These are phyloP conservation scores for Pseudozyma pruni DNA, from an alignment of 1,284 basidiomycete species.

Conservation along the genomic window DNA sequence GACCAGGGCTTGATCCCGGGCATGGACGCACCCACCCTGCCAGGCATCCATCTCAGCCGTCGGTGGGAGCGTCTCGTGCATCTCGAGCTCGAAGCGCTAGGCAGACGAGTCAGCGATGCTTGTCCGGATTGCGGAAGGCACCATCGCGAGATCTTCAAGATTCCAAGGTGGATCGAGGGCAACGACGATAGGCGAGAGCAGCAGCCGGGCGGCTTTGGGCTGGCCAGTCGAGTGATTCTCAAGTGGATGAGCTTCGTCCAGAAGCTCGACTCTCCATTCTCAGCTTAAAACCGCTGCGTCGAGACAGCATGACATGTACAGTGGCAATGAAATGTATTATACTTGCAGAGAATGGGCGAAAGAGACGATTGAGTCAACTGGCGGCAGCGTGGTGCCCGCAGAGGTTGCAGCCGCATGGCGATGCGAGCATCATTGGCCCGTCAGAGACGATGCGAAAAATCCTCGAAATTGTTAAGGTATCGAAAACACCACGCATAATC, in stretches of 20 bases:
- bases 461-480: no score
- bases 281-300: no score
- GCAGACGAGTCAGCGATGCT: slow-evolving; percentile 19
- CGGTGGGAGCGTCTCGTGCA: slow-evolving; percentile 55
- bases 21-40: slow-evolving; percentile 4
- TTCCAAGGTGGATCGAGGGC: slow-evolving; percentile 14
- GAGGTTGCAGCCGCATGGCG: no score
- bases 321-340: no score
- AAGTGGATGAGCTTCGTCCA: slow-evolving; percentile 48
- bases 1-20: slow-evolving; percentile 38
- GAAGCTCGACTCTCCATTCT: background rate
- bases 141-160: slow-evolving; percentile 55
- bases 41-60: slow-evolving; percentile 32
- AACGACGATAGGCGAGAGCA: background rate
- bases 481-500: no score
- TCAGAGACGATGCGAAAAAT: no score
- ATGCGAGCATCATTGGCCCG: no score
- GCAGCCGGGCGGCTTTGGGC: slow-evolving; percentile 21
- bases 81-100: slow-evolving; percentile 38
- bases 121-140: slow-evolving; percentile 47
- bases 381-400: no score
- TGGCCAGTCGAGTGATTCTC: slow-evolving; percentile 8
- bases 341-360: no score
- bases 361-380: no score
- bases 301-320: no score